These are phyloP conservation scores for Combretum micranthum DNA, from an alignment of 345 rosid species.

Conservation along the genomic window DNA sequence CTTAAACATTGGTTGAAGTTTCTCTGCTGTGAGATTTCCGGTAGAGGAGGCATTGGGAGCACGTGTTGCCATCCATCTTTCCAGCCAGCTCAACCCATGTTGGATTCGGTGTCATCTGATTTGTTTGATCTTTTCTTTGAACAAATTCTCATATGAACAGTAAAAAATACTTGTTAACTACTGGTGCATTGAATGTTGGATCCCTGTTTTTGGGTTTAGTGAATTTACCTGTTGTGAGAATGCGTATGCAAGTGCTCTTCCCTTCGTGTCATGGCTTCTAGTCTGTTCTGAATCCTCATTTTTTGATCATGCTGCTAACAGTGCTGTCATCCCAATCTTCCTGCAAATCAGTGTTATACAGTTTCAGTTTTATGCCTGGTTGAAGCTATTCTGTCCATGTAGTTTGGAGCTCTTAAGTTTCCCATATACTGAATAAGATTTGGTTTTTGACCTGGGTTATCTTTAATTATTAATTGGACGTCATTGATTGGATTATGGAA, in stretches of 20 bases:
- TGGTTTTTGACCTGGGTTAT: too few relatives aligned
- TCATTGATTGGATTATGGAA: too few relatives aligned
- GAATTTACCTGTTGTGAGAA: slow-evolving; percentile 79
- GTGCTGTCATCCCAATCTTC: slow-evolving; percentile 97
- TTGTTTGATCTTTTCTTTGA: slow-evolving; percentile 49
- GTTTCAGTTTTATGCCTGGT: neutral
- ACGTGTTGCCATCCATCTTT: slow-evolving; percentile 90
- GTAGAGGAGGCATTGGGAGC: slow-evolving; percentile 33
- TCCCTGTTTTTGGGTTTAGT: neutral
- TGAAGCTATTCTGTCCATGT: too few relatives aligned
- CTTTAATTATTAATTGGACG: too few relatives aligned
- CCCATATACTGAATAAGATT: too few relatives aligned
- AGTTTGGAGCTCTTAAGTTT: too few relatives aligned
- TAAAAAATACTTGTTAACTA: neutral
- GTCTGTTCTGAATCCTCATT: slow-evolving; percentile 57
- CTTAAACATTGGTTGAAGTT: slow-evolving; percentile 18
- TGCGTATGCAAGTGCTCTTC: slow-evolving; percentile 90
- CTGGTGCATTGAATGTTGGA: too few relatives aligned
- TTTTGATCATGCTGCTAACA: slow-evolving; percentile 55
- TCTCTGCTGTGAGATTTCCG: slow-evolving; percentile 24
- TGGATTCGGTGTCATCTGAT: slow-evolving; percentile 30
- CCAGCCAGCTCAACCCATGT: slow-evolving; percentile 78
- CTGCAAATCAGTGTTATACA: slow-evolving; percentile 21
- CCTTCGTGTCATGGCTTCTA: slow-evolving; percentile 69
- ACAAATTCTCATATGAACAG: slow-evolving; percentile 43